Percentiles rank a stretch among this genome's conserved stretches.
Evolutionary conservation across 306 rosid species (phyloP).

Genomic region (Vigna mungo): DNA sequence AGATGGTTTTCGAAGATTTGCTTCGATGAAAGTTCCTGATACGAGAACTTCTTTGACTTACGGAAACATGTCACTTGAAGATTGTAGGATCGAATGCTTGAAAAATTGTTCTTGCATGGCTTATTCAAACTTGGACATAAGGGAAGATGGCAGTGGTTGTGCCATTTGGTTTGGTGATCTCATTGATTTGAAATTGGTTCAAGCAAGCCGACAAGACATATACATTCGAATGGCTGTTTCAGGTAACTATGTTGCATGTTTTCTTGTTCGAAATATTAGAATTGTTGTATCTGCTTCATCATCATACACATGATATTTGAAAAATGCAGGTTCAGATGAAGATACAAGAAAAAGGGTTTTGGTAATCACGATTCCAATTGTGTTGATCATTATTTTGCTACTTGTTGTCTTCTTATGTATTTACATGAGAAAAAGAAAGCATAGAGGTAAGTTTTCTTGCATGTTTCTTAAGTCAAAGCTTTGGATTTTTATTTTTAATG

Average conservation of each 20-base stretch:
- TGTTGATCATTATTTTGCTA: background rate
- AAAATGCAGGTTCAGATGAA: slow-evolving; percentile 1
- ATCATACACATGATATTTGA: background rate
- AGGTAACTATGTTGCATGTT: background rate
- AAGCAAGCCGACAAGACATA: background rate
- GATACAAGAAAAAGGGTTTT: background rate
- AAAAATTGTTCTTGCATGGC: slow-evolving; percentile 1
- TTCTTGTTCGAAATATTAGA: background rate
- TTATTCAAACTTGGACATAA: slow-evolving; percentile 7
- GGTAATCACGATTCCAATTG: background rate
- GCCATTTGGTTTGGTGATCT: slow-evolving; percentile 32
- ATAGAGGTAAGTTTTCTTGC: slow-evolving; percentile 19
- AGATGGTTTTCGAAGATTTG: slow-evolving; percentile 24
- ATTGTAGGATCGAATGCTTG: background rate
- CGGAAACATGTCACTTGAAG: background rate
- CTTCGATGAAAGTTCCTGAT: background rate
- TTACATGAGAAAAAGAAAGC: slow-evolving; percentile 1
- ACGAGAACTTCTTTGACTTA: background rate
- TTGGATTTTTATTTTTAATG: background rate
- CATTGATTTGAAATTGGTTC: background rate
- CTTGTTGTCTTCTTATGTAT: background rate
- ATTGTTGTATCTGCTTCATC: background rate
- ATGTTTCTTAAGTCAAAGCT: no score
- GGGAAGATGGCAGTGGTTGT: slow-evolving; percentile 12
- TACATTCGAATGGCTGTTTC: background rate